Evolutionary conservation across 495 filamentous ascomycete species (phyloP).

Genomic region (Penicillium goetzii): DNA sequence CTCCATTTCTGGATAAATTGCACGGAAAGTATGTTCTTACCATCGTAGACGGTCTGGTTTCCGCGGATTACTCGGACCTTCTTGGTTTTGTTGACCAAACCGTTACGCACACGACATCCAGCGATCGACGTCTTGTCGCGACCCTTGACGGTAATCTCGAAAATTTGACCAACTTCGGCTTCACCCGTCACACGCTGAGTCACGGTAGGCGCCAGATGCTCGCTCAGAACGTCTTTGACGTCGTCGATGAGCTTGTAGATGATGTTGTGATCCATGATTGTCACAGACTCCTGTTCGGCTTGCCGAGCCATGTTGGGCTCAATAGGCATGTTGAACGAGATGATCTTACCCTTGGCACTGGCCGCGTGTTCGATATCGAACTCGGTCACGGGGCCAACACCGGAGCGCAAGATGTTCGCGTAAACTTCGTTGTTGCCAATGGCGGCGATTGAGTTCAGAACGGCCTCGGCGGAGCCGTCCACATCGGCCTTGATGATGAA

Average conservation of each 20-base stretch:
- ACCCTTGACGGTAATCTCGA: constrained; percentile 79
- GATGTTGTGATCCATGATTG: constrained; percentile 82
- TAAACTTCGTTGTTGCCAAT: constrained; percentile 83
- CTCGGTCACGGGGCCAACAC: constrained; percentile 77
- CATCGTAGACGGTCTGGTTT: constrained; percentile 72
- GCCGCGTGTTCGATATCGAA: constrained; percentile 89
- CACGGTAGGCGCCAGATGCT: constrained; percentile 66
- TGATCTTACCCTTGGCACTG: constrained; percentile 66
- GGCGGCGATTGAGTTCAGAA: constrained; percentile 69
- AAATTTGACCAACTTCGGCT: constrained; percentile 81
- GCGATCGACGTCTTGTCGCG: constrained; percentile 73
- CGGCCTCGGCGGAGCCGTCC: constrained; percentile 88
- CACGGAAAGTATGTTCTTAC: constrained; percentile 54
- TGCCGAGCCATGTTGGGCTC: constrained; percentile 68
- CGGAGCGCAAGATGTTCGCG: constrained; percentile 73
- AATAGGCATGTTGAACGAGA: constrained; percentile 84
- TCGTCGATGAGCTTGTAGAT: constrained; percentile 92
- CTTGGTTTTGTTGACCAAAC: constrained; percentile 60
- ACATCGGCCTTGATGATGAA: constrained; percentile 95
- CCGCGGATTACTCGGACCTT: constrained; percentile 76
- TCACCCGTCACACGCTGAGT: constrained; percentile 77
- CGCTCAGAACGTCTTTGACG: constrained; percentile 68
- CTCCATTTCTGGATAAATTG: not conserved
- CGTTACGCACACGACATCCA: constrained; percentile 86
- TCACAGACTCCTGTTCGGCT: constrained; percentile 71